A percentile compares a stretch with the other conserved stretches of the same genome.
Evolutionary conservation across 2,329 filamentous ascomycete species (phyloP).

Genomic region (Exutisphaerella laricina): DNA sequence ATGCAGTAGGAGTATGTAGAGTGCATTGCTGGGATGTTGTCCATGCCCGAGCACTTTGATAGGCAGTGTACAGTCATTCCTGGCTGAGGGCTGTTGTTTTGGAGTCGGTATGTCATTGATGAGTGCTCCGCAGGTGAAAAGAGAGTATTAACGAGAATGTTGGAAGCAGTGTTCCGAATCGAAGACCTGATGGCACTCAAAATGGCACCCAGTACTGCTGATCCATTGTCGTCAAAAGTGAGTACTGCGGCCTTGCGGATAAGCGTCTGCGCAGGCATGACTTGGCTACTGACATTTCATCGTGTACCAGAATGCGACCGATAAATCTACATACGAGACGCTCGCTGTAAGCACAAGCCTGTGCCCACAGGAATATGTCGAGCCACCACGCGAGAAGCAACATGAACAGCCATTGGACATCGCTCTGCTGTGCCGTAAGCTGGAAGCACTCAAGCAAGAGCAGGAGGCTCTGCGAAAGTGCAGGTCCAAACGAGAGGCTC

Average conservation of each 20-base stretch:
- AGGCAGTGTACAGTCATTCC: not conserved
- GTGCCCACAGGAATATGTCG: too few relatives aligned
- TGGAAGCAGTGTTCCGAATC: conserved; percentile 3
- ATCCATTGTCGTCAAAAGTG: conserved; percentile 6
- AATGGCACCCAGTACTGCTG: conserved; percentile 2
- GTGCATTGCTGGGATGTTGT: too few relatives aligned
- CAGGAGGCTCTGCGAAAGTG: conserved; percentile 13
- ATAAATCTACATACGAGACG: not conserved
- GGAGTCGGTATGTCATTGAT: not conserved
- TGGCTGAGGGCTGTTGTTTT: not conserved
- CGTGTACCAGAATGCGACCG: not conserved
- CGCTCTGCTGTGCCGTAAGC: conserved; percentile 18
- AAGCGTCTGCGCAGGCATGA: not conserved
- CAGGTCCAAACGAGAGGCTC: conserved; percentile 12
- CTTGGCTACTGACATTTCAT: conserved; percentile 2
- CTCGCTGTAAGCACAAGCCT: too few relatives aligned
- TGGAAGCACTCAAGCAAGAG: conserved; percentile 18
- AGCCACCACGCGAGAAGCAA: not conserved
- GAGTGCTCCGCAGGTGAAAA: too few relatives aligned
- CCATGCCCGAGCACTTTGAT: too few relatives aligned
- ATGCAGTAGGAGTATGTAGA: too few relatives aligned
- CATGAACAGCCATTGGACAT: conserved; percentile 9
- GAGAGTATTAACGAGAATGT: conserved; percentile 1
- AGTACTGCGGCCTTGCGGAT: not conserved
- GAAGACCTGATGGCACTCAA: not conserved